These are phyloP conservation scores for Tardiomyces depauwii DNA, from an alignment of 1,139 yeast species.

Conservation along the genomic window DNA sequence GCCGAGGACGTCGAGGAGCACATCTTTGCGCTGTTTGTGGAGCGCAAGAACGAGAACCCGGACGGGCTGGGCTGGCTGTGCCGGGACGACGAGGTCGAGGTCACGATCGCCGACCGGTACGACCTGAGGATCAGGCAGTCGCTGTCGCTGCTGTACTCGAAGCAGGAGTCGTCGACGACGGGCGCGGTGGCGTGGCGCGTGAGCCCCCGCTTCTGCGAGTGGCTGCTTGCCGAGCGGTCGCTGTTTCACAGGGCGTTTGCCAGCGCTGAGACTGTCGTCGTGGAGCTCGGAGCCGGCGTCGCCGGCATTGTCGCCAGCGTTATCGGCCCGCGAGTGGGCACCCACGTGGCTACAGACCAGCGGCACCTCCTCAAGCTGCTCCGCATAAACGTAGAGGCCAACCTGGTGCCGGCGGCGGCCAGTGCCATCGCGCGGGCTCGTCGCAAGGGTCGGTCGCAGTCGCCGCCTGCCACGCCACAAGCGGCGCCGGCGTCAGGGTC, in stretches of 20 bases:
- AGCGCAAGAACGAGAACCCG: constrained; percentile 24
- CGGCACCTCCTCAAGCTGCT: constrained; percentile 42
- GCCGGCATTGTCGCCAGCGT: constrained; percentile 44
- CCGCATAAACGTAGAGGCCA: constrained; percentile 34
- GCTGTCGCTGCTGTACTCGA: constrained; percentile 27
- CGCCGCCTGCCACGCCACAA: background rate
- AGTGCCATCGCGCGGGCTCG: background rate
- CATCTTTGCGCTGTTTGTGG: constrained; percentile 37
- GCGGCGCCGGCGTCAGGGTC: background rate
- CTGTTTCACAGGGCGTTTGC: constrained; percentile 2
- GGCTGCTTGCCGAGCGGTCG: constrained; percentile 30
- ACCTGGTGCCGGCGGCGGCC: constrained; percentile 13
- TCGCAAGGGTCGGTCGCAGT: background rate
- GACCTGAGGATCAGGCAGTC: constrained; percentile 26
- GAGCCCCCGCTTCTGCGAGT: constrained; percentile 40
- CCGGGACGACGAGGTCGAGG: constrained; percentile 24
- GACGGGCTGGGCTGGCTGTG: constrained; percentile 41
- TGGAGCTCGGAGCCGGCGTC: constrained; percentile 62
- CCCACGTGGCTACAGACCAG: constrained; percentile 55
- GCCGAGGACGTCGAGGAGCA: constrained; percentile 33
- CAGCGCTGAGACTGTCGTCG: constrained; percentile 21
- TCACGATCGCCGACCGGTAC: constrained; percentile 25
- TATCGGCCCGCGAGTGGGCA: constrained; percentile 29
- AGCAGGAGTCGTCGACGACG: constrained; percentile 39
- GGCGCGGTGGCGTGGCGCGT: constrained; percentile 62